Percentiles rank a stretch among this genome's conserved stretches.
Conservation (phyloP, 805 yeast species). For the Kazachstania africana region DNA sequence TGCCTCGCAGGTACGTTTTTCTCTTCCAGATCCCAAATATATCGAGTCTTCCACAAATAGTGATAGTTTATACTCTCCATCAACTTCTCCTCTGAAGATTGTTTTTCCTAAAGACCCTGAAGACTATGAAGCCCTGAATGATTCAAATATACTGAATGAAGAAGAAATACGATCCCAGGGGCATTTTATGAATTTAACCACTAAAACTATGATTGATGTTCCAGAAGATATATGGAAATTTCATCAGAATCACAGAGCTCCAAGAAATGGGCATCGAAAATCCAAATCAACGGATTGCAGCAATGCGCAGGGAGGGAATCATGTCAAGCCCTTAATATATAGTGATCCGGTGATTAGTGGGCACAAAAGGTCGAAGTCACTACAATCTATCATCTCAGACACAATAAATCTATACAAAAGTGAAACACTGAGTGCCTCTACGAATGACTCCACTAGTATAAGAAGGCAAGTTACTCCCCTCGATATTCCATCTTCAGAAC, state of each 20-base stretch:
- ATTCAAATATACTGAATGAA: background rate
- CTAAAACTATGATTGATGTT: slow-evolving; percentile 21
- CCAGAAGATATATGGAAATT: slow-evolving; percentile 23
- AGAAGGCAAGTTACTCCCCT: slow-evolving; percentile 11
- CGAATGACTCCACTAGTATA: slow-evolving; percentile 1
- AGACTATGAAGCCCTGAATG: background rate
- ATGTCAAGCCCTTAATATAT: too few relatives aligned
- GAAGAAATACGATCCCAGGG: slow-evolving; percentile 2
- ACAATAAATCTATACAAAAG: slow-evolving; percentile 11
- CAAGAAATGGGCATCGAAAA: slow-evolving; percentile 2
- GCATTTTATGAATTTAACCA: slow-evolving; percentile 19
- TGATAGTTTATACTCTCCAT: slow-evolving; percentile 1
- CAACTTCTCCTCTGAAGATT: slow-evolving; percentile 19
- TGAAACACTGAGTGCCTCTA: background rate
- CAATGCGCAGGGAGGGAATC: background rate
- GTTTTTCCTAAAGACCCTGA: slow-evolving; percentile 18
- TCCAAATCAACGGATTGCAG: background rate
- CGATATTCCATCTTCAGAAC: slow-evolving; percentile 5
- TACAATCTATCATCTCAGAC: slow-evolving; percentile 21
- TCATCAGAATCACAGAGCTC: slow-evolving; percentile 7
- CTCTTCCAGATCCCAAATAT: slow-evolving; percentile 13
- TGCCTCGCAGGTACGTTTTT: slow-evolving; percentile 26
- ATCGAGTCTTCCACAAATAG: background rate
- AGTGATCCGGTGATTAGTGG: too few relatives aligned
- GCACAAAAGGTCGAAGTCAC: slow-evolving; percentile 10